These are phyloP conservation scores for Dianthus caryophyllus DNA, from an alignment of 148 eudicot genomes.

Conservation along the genomic window DNA sequence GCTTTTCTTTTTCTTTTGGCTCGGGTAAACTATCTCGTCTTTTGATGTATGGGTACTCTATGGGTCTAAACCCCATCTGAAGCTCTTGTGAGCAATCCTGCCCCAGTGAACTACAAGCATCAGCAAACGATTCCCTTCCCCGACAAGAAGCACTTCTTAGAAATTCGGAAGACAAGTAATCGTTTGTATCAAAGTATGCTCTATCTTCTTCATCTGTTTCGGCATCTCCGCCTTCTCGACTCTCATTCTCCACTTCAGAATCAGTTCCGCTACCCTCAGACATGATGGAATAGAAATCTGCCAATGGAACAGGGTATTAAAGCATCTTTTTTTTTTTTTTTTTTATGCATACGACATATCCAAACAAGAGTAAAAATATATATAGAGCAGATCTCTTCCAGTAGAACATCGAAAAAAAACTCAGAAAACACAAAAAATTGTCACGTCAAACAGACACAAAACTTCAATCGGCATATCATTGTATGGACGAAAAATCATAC, in stretches of 20 bases:
- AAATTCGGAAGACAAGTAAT: slow-evolving; percentile 68
- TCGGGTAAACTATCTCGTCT: slow-evolving; percentile 89
- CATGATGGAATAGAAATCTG: slow-evolving; percentile 92
- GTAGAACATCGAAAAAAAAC: neutral
- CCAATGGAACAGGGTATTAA: neutral
- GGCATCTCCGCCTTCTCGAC: slow-evolving; percentile 65
- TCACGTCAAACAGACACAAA: neutral
- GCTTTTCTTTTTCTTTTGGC: slow-evolving; percentile 89
- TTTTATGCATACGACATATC: neutral
- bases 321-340: neutral
- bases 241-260: slow-evolving; percentile 80
- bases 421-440: neutral
- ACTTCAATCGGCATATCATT: slow-evolving; percentile 3
- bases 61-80: slow-evolving; percentile 48
- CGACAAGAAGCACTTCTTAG: slow-evolving; percentile 84
- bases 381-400: neutral
- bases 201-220: slow-evolving; percentile 89
- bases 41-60: slow-evolving; percentile 62
- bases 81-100: slow-evolving; percentile 49
- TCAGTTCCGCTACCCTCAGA: slow-evolving; percentile 92
- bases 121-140: slow-evolving; percentile 58
- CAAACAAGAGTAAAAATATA: neutral
- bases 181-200: slow-evolving; percentile 77
- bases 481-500: neutral
- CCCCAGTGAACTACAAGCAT: slow-evolving; percentile 53